Conservation (phyloP, 2,329 filamentous ascomycete genomes). For the Dothideomycetidae sp. region DNA sequence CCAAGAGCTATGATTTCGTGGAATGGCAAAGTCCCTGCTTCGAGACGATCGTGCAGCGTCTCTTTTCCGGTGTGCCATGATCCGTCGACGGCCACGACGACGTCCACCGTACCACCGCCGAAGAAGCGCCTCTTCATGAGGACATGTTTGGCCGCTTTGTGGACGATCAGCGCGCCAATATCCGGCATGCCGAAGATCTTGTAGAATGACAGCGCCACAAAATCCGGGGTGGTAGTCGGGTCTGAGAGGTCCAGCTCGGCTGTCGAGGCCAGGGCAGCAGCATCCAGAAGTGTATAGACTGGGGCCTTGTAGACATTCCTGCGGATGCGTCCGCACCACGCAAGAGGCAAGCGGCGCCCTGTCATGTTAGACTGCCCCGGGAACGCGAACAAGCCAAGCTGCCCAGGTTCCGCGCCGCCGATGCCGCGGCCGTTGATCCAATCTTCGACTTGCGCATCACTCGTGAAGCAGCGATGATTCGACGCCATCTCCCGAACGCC, state of each 20-base stretch:
- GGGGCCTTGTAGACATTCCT: constrained; percentile 17
- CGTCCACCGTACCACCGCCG: constrained; percentile 51
- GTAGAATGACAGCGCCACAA: constrained; percentile 47
- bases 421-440: constrained; percentile 30
- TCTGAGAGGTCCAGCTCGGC: constrained; percentile 42
- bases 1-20: constrained; percentile 50
- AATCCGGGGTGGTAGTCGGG: constrained; percentile 41
- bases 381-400: constrained; percentile 24
- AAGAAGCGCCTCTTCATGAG: constrained; percentile 47
- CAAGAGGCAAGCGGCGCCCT: constrained; percentile 23
- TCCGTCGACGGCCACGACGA: constrained; percentile 41
- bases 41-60: constrained; percentile 45
- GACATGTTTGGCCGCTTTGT: constrained; percentile 41
- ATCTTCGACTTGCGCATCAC: constrained; percentile 27
- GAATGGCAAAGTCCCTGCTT: constrained; percentile 54
- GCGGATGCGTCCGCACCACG: constrained; percentile 17
- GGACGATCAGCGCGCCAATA: constrained; percentile 45
- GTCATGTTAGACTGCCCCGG: constrained; percentile 29
- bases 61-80: constrained; percentile 43
- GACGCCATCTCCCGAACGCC: constrained; percentile 23
- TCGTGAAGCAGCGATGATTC: constrained; percentile 26
- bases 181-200: constrained; percentile 56
- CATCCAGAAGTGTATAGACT: constrained; percentile 38
- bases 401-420: constrained; percentile 20
- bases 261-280: constrained; percentile 51